A percentile compares a stretch with the other conserved stretches of the same genome.
Conservation (phyloP, 2,329 filamentous ascomycete species). For the Fusarium nygamai region DNA sequence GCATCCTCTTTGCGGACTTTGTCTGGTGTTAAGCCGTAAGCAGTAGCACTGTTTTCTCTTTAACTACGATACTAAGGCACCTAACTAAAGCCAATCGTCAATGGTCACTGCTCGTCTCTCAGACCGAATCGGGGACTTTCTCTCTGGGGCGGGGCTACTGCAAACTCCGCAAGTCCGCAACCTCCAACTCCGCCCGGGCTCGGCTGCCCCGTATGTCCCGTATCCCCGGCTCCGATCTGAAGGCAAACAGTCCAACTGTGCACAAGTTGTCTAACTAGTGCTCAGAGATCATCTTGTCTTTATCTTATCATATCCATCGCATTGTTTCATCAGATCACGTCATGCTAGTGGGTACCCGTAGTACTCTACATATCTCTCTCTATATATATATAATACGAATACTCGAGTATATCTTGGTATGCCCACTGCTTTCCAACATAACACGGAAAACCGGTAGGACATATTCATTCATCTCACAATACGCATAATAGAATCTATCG, state of each 20-base stretch:
- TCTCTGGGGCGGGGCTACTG: neutral
- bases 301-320: slow-evolving; percentile 19
- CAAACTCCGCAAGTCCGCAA: slow-evolving; percentile 48
- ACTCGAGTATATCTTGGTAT: neutral
- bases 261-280: neutral
- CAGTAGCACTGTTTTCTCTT: neutral
- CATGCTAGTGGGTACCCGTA: neutral
- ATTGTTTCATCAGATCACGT: neutral
- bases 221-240: slow-evolving; percentile 38
- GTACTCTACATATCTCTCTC: neutral
- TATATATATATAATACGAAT: neutral
- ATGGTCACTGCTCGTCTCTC: slow-evolving; percentile 18
- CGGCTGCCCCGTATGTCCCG: neutral
- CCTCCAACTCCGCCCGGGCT: slow-evolving; percentile 31
- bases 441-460: neutral
- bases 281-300: neutral
- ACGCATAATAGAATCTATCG: neutral
- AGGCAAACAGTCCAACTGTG: neutral
- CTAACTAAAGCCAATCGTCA: neutral
- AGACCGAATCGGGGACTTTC: slow-evolving; percentile 28
- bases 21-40: slow-evolving; percentile 16
- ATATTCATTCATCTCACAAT: neutral
- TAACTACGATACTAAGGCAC: neutral
- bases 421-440: neutral
- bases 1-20: slow-evolving; percentile 11